Percentiles rank a stretch among this genome's conserved stretches.
phyloP scores from a whole-genome alignment of 805 yeast species.

The Kodamaea kaohsiungensis region DNA sequence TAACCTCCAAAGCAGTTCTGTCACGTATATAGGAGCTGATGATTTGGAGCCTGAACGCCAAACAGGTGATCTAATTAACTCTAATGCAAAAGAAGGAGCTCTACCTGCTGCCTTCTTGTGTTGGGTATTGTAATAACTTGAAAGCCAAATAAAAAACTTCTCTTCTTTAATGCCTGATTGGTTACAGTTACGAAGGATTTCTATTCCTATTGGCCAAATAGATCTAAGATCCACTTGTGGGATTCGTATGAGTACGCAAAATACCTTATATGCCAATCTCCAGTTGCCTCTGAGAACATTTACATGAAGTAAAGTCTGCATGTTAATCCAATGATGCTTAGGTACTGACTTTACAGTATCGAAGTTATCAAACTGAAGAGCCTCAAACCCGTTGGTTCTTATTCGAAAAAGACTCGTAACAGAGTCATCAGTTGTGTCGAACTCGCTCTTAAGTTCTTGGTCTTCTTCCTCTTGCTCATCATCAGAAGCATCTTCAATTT shows the following conservation, averaged over 20 bases:
- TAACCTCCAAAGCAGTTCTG: slow-evolving; percentile 44
- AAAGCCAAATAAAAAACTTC: slow-evolving; percentile 39
- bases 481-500: not conserved
- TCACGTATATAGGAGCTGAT: slow-evolving; percentile 43
- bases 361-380: slow-evolving; percentile 12
- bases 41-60: slow-evolving; percentile 43
- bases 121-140: slow-evolving; percentile 25
- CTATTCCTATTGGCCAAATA: slow-evolving; percentile 66
- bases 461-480: slow-evolving; percentile 8
- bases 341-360: slow-evolving; percentile 7
- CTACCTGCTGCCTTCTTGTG: slow-evolving; percentile 8
- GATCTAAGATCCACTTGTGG: slow-evolving; percentile 53
- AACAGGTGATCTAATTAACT: slow-evolving; percentile 27
- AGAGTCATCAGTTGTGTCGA: slow-evolving; percentile 21
- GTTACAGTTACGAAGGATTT: slow-evolving; percentile 39
- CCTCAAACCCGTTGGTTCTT: slow-evolving; percentile 21
- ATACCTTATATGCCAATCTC: slow-evolving; percentile 54
- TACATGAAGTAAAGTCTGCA: slow-evolving; percentile 50
- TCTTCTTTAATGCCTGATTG: slow-evolving; percentile 17
- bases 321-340: slow-evolving; percentile 31
- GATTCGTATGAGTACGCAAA: slow-evolving; percentile 49
- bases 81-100: not conserved
- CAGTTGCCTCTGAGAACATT: slow-evolving; percentile 52
- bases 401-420: slow-evolving; percentile 23
- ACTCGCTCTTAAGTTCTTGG: slow-evolving; percentile 10